Base-by-base conservation (phyloP, 805 yeast genomes). In the Myxozyma neotropica region DNA sequence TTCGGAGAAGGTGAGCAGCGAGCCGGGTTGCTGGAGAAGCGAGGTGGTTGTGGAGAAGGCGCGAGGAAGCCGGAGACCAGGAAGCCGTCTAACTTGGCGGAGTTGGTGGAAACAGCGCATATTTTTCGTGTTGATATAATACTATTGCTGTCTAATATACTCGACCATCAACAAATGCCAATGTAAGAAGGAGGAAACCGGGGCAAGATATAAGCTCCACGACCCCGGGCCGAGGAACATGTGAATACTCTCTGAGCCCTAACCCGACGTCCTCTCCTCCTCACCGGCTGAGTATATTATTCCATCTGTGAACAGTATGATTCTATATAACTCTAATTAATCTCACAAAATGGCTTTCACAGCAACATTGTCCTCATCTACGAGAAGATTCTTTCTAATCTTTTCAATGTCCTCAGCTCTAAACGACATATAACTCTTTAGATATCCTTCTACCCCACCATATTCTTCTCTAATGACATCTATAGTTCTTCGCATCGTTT, bases 1-100 rank as follows among this genome's bases (percentile, higher is more conserved):
- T 38, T 77, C 80, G 46, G 75, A 68, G 65, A 77, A 75, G 15
- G 17, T 36, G 31, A 67, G 61, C 43, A 64, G 38, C 15, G 55
- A 42, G 15, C 47, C 38, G 3, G 40, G 13, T 10, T 39, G 47
- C 21, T 26, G 6, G 26, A 42, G 26, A 6, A 42, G 12, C 24
- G 27, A 23, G 8, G 6, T 38, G 17, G n/a, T 8, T 15, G 21
- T 38, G 17, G 21, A 38, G 13, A 42, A 42, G 5, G 15, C 7
- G 26, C 46, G 46, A 42, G 27, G n/a, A 24, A 42, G 44, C 44
- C 21, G 44, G 19, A 39, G 19, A n/a, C 44, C 21, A 19, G 21
- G 43, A 15, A 19, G 15, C n/a, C 17, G 6, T 15, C 13, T 6
- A 38, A 38, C 7, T 38, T 7, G 43, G 6, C 15, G 10, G 10